phyloP scores from a whole-genome alignment of 495 filamentous ascomycete genomes.

The Talaromyces thailandensis region DNA sequence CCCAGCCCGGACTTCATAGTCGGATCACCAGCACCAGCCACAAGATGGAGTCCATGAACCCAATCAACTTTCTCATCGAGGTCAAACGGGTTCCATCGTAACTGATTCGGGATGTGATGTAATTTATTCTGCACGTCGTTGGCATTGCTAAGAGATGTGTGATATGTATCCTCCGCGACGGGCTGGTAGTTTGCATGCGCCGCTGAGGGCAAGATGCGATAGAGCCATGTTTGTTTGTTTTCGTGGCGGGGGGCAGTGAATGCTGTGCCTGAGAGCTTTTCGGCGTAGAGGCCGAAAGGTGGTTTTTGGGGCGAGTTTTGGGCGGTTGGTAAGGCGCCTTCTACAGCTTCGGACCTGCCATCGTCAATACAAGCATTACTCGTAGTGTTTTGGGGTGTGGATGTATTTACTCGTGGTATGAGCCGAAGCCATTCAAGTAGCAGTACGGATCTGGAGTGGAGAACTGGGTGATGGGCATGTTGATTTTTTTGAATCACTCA shows the following conservation, averaged over 20 bases:
- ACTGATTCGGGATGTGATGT: conserved; percentile 71
- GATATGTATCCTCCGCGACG: conserved; percentile 43
- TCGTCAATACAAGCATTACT: conserved; percentile 2
- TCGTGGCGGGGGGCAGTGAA: conserved; percentile 86
- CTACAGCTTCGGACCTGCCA: conserved; percentile 39
- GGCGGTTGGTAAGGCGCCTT: conserved; percentile 54
- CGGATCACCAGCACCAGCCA: conserved; percentile 78
- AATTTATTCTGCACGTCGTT: conserved; percentile 41
- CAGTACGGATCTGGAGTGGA: conserved; percentile 44
- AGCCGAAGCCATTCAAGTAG: conserved; percentile 51
- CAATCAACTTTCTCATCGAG: conserved; percentile 65
- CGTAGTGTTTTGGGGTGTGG: neutral
- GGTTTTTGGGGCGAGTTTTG: conserved; percentile 87
- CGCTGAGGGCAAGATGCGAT: conserved; percentile 77
- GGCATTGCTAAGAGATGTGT: conserved; percentile 36
- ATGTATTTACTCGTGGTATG: conserved; percentile 46
- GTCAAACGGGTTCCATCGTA: conserved; percentile 90
- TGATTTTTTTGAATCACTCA: neutral
- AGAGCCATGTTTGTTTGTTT: conserved; percentile 92
- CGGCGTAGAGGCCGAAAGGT: conserved; percentile 75
- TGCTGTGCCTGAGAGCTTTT: conserved; percentile 89
- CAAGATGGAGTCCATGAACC: conserved; percentile 64
- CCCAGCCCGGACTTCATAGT: conserved; percentile 73
- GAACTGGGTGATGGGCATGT: conserved; percentile 51
- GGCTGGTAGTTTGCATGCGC: conserved; percentile 67